phyloP scores from a whole-genome alignment of 73 alveolate genomes.

The Tetrahymena elliotti region DNA sequence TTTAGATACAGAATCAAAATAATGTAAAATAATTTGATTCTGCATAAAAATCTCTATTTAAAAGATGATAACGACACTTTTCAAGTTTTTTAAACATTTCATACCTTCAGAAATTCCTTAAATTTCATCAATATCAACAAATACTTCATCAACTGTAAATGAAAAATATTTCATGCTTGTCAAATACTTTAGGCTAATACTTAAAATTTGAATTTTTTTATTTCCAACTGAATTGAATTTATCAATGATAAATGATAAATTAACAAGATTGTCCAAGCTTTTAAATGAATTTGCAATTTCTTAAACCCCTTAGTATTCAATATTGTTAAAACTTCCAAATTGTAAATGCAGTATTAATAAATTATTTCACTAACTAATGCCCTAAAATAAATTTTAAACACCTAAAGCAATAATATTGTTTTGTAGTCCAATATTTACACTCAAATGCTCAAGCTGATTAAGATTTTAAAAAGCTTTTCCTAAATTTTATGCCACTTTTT shows the following conservation, averaged over 20 bases:
- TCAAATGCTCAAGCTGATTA: background rate
- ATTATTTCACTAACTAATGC: background rate
- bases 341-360: background rate
- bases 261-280: background rate
- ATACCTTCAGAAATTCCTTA: background rate
- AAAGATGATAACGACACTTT: background rate
- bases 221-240: background rate
- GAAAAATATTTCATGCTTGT: background rate
- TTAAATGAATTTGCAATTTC: background rate
- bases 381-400: background rate
- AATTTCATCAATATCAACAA: background rate
- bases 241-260: background rate
- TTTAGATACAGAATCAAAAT: background rate
- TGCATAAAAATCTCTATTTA: background rate
- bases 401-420: background rate
- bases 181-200: background rate
- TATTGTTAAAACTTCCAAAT: background rate
- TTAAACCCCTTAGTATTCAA: background rate
- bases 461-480: background rate
- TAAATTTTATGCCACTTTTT: background rate
- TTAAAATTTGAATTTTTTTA: background rate
- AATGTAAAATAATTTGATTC: background rate
- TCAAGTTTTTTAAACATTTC: background rate
- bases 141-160: background rate
- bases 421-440: background rate